Base-by-base conservation (phyloP, 2,329 filamentous ascomycete species). In the Calonectria leucothoes region DNA sequence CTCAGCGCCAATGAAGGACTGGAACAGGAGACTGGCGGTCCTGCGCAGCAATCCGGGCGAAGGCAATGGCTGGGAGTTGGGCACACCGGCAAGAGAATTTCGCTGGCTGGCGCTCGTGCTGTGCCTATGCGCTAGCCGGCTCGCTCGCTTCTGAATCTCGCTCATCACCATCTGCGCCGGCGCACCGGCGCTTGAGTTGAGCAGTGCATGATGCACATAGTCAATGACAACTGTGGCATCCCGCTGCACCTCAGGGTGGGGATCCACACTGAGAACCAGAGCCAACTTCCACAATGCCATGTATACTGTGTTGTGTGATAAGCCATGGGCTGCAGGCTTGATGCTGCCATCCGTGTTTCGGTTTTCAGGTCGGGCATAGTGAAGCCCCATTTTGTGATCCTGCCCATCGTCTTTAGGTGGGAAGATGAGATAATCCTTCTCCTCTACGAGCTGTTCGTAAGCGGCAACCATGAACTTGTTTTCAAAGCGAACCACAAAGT, bases 281-380 rank as follows among this genome's bases (percentile, higher is more conserved):
- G 97, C 89, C 80, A 98, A 94, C 83, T 98, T 97, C 97, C 97
- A 99, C 75, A 97, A 94, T 1, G 96, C 94, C 35, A 96, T 94
- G 83, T 97, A 98, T 23, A 98, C 94, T 0, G 95, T 98, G 81
- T 98, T 97, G 76, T 94, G 93, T 15, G 96, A 95, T 14, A 94
- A 84, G 1, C 91, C 90, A 55, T 91, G 89, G 3, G 89, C 87
- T 3, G 86, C 81, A 31, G 87, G 85, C 80, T 91, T 91, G 82
- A 92, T 90, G 6, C 86, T 88, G 4, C 90, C 91, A 74, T 93
- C 90, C 17, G 84, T 81, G 79, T 91, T 89, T 68, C 90, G 88
- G 75, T 90, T 88, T 42, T 89, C 89, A 3, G 86, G 87, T 27
- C 90, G 86, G 52, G 89, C 88, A 78, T 92, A 93, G 79, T 93